These are phyloP conservation scores for Lophium mytilinum DNA, from an alignment of 495 filamentous ascomycete species.

Conservation along the genomic window DNA sequence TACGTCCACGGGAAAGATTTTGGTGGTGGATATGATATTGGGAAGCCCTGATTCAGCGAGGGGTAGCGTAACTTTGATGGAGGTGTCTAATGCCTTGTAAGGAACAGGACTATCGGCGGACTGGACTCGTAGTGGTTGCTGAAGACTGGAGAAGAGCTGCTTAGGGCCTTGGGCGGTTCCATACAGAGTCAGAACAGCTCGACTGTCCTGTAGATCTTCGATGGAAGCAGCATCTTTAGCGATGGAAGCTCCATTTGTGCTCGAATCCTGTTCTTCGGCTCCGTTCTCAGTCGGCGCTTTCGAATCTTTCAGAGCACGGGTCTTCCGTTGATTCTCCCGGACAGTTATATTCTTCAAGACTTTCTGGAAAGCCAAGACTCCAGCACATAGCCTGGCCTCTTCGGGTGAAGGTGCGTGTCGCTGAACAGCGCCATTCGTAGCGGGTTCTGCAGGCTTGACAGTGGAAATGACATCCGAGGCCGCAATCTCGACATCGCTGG, in stretches of 20 bases:
- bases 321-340: conserved; percentile 7
- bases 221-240: not conserved
- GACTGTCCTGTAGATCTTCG: conserved; percentile 20
- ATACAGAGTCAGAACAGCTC: conserved; percentile 61
- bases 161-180: conserved; percentile 61
- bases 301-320: not conserved
- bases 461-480: conserved; percentile 5
- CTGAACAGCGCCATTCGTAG: not conserved
- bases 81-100: conserved; percentile 32
- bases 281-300: not conserved
- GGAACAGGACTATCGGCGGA: conserved; percentile 28
- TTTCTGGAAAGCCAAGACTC: conserved; percentile 17
- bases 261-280: not conserved
- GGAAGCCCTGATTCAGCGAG: conserved; percentile 61
- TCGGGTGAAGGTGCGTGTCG: not conserved
- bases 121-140: conserved; percentile 37
- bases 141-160: conserved; percentile 78
- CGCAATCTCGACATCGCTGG: conserved; percentile 20
- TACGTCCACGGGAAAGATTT: conserved; percentile 50
- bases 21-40: conserved; percentile 62
- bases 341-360: conserved; percentile 3
- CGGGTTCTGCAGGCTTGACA: not conserved
- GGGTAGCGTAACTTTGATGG: conserved; percentile 33
- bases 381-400: conserved; percentile 5
- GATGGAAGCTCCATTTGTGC: not conserved